Base-by-base conservation (phyloP, 495 filamentous ascomycete genomes). In the Apiosordaria backusii region DNA sequence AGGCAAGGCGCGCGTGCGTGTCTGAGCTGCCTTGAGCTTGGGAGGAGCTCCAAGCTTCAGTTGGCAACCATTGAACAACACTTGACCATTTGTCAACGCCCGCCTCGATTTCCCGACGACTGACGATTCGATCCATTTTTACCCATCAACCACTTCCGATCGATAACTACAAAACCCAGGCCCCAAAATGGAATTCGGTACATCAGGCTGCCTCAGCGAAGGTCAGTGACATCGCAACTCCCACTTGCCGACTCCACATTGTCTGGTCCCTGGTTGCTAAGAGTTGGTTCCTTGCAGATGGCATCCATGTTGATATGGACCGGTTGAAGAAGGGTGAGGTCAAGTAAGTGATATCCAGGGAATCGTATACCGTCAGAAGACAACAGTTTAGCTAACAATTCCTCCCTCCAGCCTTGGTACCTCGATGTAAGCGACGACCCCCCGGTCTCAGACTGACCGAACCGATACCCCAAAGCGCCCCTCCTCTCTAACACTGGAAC, bases 281-380 rank as follows among this genome's bases (percentile, higher is more conserved):
- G 29, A 21, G 24, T 69, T 72, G 68, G n/a, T 69, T 61, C 59
- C 57, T 62, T 62, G 53, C 72, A 99, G 95, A 99, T 93, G 95
- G 95, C 75, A 97, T 99, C 75, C 95, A 99, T 79, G 81, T 99
- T 62, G 95, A 99, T 75, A 98, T 99, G 95, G 90, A 97, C 70
- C 90, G 94, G 71, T 68, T 78, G 72, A 80, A 80, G 75, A 78
- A 80, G 71, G 78, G 78, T 45, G 77, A 80, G 70, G 76, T 79
- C 75, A 97, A 98, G 93, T 97, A 84, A 80, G 90, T 82, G 67
- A 21, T 59, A 7, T 23, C 26, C 62, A 0, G 9, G 21, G 23
- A 59, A 7, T 24, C 3, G 57, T 45, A 7, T 45, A 2, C 35
- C 16, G 10, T 45, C 16, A 45, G 9, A 45, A 45, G n/a, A n/a